Base-by-base conservation (phyloP, 2,329 filamentous ascomycete genomes). In the Delphinella strobiligena region DNA sequence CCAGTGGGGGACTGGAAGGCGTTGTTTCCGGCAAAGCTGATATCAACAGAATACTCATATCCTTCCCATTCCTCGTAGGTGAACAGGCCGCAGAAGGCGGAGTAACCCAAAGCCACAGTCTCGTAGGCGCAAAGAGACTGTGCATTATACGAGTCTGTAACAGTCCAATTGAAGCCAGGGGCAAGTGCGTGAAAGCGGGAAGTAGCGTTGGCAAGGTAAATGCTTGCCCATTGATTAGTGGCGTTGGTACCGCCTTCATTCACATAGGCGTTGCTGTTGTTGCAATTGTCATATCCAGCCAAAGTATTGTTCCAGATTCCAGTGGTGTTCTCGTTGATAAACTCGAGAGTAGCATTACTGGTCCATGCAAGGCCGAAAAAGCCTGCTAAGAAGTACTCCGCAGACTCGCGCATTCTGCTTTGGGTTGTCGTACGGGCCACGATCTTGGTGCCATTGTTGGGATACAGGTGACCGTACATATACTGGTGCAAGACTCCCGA, bases 301-400 rank as follows among this genome's bases (percentile, higher is more conserved):
- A 84, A 64, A 1, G 78, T 81, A 53, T 84, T 85, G 60, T 86
- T 86, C 47, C 51, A 58, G 19, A 51, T 43, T 8, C 50, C 51
- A 4, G 46, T 50, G 8, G 54, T 51, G 12, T 66, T 61, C 51
- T 87, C 82, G 31, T 85, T 82, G 9, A 81, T 77, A 11, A 82
- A 67, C 50, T 84, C 75, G n/a, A 85, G 69, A 0, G 77, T 83
- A 5, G 71, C 80, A 52, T 85, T 82, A 19, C 76, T 69, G 1
- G 75, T 69, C 81, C 81, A 87, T 34, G 80, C 72, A 0, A 85
- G 68, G 1, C 82, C 82, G 52, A 87, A 87, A 62, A 87, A 87
- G 0, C 82, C 82, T 4, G 81, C 78, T 53, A 86, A 62, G 59
- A 85, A 87, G 57, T 87, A 81, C 57, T 87, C 81, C 3, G 81